Percentiles rank a stretch among this genome's conserved stretches.
phyloP scores from a whole-genome alignment of 768 basidiomycete genomes.

The Trametes maxima region DNA sequence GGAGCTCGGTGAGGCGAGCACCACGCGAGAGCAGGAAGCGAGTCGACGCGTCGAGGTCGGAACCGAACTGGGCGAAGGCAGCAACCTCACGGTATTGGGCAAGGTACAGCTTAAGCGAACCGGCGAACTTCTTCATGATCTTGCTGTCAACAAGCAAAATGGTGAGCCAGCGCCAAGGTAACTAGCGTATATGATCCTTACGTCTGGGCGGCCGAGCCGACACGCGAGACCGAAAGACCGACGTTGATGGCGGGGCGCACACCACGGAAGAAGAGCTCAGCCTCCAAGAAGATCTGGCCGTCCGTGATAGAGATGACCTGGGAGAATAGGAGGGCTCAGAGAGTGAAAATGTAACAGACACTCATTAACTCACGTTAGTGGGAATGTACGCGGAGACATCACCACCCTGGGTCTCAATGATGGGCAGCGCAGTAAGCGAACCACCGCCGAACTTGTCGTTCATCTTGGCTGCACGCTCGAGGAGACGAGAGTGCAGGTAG shows the following conservation, averaged over 20 bases:
- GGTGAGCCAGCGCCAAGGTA: background rate
- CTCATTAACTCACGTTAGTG: slow-evolving; percentile 65
- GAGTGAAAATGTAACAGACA: background rate
- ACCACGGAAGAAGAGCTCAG: slow-evolving; percentile 99
- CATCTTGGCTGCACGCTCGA: slow-evolving; percentile 99
- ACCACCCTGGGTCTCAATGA: slow-evolving; percentile 99
- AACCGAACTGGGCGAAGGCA: slow-evolving; percentile 99
- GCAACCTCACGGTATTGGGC: slow-evolving; percentile 99
- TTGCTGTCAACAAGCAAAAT: slow-evolving; percentile 51
- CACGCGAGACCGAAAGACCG: slow-evolving; percentile 99
- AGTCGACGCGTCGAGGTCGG: slow-evolving; percentile 98
- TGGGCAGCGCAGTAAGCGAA: slow-evolving; percentile 97
- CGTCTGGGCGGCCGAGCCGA: slow-evolving; percentile 99
- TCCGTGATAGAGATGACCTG: slow-evolving; percentile 99
- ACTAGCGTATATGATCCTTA: slow-evolving; percentile 44
- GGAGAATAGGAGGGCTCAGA: background rate
- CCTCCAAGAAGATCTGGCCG: slow-evolving; percentile 99
- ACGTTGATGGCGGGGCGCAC: slow-evolving; percentile 99
- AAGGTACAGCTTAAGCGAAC: slow-evolving; percentile 99
- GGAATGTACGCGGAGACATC: slow-evolving; percentile 99
- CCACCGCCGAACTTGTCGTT: slow-evolving; percentile 98
- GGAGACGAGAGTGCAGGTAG: slow-evolving; percentile 99
- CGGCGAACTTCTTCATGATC: slow-evolving; percentile 99
- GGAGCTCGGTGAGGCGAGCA: slow-evolving; percentile 95
- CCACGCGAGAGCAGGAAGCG: slow-evolving; percentile 98